phyloP scores from a whole-genome alignment of 805 yeast genomes.

The Lipomyces chichibuensis region DNA sequence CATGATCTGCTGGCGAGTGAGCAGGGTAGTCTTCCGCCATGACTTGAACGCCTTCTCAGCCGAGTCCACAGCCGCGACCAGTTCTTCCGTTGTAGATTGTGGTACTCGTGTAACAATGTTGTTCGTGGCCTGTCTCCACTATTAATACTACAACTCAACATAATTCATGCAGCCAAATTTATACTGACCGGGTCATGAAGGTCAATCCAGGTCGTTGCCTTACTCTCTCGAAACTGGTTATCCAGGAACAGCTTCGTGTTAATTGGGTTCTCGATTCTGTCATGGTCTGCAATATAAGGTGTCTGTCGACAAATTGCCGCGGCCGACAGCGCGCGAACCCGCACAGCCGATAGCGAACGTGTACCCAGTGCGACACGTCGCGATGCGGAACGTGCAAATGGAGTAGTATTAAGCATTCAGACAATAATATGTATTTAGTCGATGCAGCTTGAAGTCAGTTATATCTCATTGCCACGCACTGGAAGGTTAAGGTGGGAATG shows the following conservation, averaged over 20 bases:
- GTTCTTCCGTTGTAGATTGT: conserved; percentile 67
- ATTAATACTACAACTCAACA: neutral
- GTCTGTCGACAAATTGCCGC: neutral
- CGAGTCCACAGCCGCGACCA: conserved; percentile 64
- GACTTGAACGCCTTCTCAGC: conserved; percentile 64
- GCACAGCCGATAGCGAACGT: neutral
- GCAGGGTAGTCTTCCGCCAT: conserved; percentile 57
- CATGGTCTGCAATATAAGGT: conserved; percentile 23
- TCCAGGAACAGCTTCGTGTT: conserved; percentile 48
- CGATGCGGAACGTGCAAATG: neutral
- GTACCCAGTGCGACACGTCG: neutral
- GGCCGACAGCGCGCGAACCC: neutral
- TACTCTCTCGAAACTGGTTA: conserved; percentile 56
- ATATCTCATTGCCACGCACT: too few species aligned
- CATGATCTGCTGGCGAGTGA: conserved; percentile 62
- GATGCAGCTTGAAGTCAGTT: neutral
- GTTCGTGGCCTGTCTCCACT: conserved; percentile 56
- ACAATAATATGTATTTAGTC: neutral
- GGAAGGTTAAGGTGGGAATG: too few species aligned
- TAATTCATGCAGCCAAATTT: neutral
- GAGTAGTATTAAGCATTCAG: neutral
- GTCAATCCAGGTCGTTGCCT: conserved; percentile 63
- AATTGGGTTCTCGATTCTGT: conserved; percentile 37
- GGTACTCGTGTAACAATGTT: conserved; percentile 68
- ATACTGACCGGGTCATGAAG: conserved; percentile 62